These are phyloP conservation scores for Hymenoscyphus occultus DNA, from an alignment of 2,329 filamentous ascomycete species.

Conservation along the genomic window DNA sequence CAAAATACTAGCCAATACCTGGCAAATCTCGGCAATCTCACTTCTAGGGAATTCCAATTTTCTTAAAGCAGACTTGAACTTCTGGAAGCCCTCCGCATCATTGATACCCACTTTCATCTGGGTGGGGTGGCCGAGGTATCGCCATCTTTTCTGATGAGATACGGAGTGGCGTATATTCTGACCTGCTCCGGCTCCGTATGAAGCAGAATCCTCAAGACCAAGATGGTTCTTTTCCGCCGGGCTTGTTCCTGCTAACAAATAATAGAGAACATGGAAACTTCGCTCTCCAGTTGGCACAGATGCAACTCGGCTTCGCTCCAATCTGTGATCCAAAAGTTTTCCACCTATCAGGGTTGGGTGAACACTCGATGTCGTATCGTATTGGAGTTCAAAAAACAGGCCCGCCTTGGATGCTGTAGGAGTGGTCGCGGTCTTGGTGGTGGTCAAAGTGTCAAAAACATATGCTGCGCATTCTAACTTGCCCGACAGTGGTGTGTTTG, in stretches of 20 bases:
- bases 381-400: constrained; percentile 93
- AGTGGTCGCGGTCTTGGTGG: constrained; percentile 93
- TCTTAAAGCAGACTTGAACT: constrained; percentile 93
- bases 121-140: constrained; percentile 92
- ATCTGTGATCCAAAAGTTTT: constrained; percentile 87
- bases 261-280: constrained; percentile 95
- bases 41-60: constrained; percentile 91
- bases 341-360: constrained; percentile 88
- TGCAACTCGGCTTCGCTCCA: constrained; percentile 88
- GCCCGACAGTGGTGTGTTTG: constrained; percentile 86
- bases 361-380: constrained; percentile 81
- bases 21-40: constrained; percentile 96
- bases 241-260: constrained; percentile 89
- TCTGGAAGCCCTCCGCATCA: constrained; percentile 89
- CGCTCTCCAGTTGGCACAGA: constrained; percentile 92
- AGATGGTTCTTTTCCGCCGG: constrained; percentile 86
- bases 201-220: constrained; percentile 45
- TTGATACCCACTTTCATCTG: constrained; percentile 98
- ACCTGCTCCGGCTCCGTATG: constrained; percentile 47
- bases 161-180: constrained; percentile 46
- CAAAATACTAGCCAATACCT: constrained; percentile 89
- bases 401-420: constrained; percentile 94
- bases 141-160: constrained; percentile 75
- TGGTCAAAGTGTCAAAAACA: constrained; percentile 93
- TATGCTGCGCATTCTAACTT: constrained; percentile 93